Evolutionary conservation across 352 stramenopile species (phyloP).

Genomic region (Pythium rishiriense): DNA sequence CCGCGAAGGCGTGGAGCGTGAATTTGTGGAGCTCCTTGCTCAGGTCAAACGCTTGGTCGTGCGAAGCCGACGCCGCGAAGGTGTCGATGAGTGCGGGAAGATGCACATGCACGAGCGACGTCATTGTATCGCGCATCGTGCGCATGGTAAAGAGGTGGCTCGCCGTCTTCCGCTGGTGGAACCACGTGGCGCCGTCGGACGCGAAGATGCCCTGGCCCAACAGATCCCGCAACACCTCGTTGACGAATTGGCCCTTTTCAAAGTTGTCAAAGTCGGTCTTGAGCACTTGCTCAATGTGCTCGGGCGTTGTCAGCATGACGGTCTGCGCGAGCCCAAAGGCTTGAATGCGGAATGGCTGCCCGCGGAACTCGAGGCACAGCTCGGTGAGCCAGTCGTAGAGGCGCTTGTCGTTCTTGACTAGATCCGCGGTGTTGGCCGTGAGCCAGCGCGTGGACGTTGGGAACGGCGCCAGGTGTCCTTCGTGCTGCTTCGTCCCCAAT

Average conservation of each 20-base stretch:
- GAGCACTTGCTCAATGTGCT: conserved; percentile 46
- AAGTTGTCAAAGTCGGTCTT: conserved; percentile 73
- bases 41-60: conserved; percentile 34
- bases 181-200: conserved; percentile 56
- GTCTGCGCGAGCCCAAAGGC: conserved; percentile 13
- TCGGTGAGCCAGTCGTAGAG: conserved; percentile 29
- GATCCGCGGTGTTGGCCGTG: conserved; percentile 26
- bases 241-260: conserved; percentile 47
- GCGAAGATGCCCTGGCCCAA: conserved; percentile 72
- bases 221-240: conserved; percentile 41
- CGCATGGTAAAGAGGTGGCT: conserved; percentile 81
- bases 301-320: conserved; percentile 20
- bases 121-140: conserved; percentile 42
- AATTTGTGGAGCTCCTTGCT: conserved; percentile 47
- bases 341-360: conserved; percentile 20
- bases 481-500: neutral
- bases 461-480: conserved; percentile 9
- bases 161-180: conserved; percentile 72
- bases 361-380: conserved; percentile 13
- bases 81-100: conserved; percentile 26
- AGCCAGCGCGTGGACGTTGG: conserved; percentile 15
- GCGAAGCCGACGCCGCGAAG: conserved; percentile 16
- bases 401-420: conserved; percentile 5
- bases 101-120: conserved; percentile 32
- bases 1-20: conserved; percentile 65